Conservation (phyloP, 2,329 filamentous ascomycete genomes). For the Pyrenophora tritici-repentis region DNA sequence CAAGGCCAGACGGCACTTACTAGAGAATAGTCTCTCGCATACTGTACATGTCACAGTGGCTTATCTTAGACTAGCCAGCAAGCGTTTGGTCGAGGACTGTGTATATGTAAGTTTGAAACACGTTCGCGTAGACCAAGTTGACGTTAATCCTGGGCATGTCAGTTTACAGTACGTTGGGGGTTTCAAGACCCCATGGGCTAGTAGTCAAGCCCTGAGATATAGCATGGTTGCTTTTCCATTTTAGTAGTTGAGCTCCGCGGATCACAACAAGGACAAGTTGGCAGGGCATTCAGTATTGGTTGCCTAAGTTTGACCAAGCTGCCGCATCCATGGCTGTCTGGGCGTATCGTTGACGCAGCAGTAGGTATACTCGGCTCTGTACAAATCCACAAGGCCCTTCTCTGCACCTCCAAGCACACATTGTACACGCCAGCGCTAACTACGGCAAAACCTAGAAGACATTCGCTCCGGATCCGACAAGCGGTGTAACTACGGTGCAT, state of each 20-base stretch:
- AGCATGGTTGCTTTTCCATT: slow-evolving; percentile 2
- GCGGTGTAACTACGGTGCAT: slow-evolving; percentile 18
- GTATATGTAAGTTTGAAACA: no score
- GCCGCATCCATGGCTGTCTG: background rate
- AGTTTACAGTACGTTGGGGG: slow-evolving; percentile 1
- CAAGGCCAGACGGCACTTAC: background rate
- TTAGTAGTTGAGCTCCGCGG: slow-evolving; percentile 3
- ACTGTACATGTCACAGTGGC: background rate
- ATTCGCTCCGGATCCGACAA: slow-evolving; percentile 9
- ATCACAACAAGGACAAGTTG: background rate
- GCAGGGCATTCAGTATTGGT: slow-evolving; percentile 4
- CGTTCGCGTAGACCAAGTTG: background rate
- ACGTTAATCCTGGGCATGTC: slow-evolving; percentile 5
- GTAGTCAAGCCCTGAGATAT: background rate
- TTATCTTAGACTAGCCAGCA: background rate
- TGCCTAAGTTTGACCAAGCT: background rate
- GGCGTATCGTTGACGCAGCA: background rate
- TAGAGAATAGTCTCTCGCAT: background rate
- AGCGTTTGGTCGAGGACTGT: background rate
- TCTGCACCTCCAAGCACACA: no score
- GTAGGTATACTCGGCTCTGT: no score
- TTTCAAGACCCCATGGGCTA: background rate
- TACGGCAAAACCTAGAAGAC: background rate
- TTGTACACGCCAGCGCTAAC: background rate
- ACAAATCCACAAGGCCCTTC: no score